phyloP scores from a whole-genome alignment of 371 early-diverging fungal species.

The Funneliformis caledonium region DNA sequence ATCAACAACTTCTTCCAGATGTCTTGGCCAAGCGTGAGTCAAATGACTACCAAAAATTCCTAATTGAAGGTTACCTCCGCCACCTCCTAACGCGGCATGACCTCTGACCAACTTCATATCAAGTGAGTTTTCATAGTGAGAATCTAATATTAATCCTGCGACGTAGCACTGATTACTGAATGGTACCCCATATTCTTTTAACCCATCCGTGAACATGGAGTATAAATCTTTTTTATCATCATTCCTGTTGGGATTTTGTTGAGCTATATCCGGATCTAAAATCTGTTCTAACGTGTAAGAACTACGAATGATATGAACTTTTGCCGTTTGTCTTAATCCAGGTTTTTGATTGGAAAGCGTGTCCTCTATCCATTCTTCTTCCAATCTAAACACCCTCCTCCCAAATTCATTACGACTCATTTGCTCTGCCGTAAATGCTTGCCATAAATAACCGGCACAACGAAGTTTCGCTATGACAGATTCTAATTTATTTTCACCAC shows the following conservation, averaged over 20 bases:
- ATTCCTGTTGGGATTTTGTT: conserved; percentile 54
- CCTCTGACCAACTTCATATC: conserved; percentile 54
- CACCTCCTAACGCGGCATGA: conserved; percentile 74
- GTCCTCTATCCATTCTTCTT: conserved; percentile 53
- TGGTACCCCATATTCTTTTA: conserved; percentile 51
- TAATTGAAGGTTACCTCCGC: conserved; percentile 51
- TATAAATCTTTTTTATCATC: conserved; percentile 52
- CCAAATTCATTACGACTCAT: conserved; percentile 65
- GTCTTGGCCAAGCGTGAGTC: conserved; percentile 67
- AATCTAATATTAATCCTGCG: conserved; percentile 61
- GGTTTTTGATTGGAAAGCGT: conserved; percentile 40
- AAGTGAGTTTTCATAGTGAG: conserved; percentile 58
- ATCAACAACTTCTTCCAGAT: conserved; percentile 62
- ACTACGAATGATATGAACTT: conserved; percentile 62
- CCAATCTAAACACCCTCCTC: conserved; percentile 61
- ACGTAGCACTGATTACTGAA: conserved; percentile 52
- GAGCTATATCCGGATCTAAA: conserved; percentile 60
- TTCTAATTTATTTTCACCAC: conserved; percentile 53
- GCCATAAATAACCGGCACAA: conserved; percentile 74
- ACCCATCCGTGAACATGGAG: conserved; percentile 53
- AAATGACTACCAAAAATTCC: conserved; percentile 75
- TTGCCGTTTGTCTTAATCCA: conserved; percentile 55
- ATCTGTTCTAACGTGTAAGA: conserved; percentile 57
- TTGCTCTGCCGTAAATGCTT: conserved; percentile 74
- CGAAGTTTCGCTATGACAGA: conserved; percentile 60